These are phyloP conservation scores for Phytophthora capsici DNA, from an alignment of 352 stramenopile species.

Conservation along the genomic window DNA sequence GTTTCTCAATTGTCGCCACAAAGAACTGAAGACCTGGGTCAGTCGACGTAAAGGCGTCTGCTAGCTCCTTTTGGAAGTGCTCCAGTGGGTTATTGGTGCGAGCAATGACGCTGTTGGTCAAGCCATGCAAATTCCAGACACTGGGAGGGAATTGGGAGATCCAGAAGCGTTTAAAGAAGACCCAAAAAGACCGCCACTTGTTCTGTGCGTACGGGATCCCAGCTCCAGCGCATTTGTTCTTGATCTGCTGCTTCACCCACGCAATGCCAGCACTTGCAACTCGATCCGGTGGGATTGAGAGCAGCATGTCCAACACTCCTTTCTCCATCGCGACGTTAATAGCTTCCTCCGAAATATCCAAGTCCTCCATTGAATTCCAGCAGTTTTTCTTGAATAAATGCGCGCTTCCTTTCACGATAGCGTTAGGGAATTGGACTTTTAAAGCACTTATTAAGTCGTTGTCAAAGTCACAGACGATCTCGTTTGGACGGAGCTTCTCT, in stretches of 20 bases:
- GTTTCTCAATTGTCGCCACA: slow-evolving; percentile 23
- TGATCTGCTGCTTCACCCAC: slow-evolving; percentile 28
- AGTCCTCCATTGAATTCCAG: slow-evolving; percentile 15
- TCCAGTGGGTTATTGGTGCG: slow-evolving; percentile 31
- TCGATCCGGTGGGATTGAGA: slow-evolving; percentile 10
- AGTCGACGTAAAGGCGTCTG: slow-evolving; percentile 16
- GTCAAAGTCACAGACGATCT: slow-evolving; percentile 7
- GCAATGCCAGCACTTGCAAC: slow-evolving; percentile 16
- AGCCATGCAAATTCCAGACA: slow-evolving; percentile 30
- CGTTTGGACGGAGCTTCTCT: slow-evolving; percentile 1
- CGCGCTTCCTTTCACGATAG: slow-evolving; percentile 1
- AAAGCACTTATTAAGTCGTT: not conserved
- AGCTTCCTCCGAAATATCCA: slow-evolving; percentile 22
- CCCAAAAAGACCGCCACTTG: slow-evolving; percentile 27
- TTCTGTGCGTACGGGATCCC: slow-evolving; percentile 14
- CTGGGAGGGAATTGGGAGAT: slow-evolving; percentile 13
- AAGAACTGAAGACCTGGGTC: slow-evolving; percentile 17
- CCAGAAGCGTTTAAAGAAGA: slow-evolving; percentile 26
- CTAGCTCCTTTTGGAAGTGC: slow-evolving; percentile 19
- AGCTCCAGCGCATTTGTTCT: slow-evolving; percentile 11
- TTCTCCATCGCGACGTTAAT: slow-evolving; percentile 22
- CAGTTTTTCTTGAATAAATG: slow-evolving; percentile 1
- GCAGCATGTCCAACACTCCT: slow-evolving; percentile 26
- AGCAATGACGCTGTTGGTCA: slow-evolving; percentile 14
- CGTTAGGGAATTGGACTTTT: not conserved